These are phyloP conservation scores for Porogramme epimiltina DNA, from an alignment of 1,284 basidiomycete genomes.

Conservation along the genomic window DNA sequence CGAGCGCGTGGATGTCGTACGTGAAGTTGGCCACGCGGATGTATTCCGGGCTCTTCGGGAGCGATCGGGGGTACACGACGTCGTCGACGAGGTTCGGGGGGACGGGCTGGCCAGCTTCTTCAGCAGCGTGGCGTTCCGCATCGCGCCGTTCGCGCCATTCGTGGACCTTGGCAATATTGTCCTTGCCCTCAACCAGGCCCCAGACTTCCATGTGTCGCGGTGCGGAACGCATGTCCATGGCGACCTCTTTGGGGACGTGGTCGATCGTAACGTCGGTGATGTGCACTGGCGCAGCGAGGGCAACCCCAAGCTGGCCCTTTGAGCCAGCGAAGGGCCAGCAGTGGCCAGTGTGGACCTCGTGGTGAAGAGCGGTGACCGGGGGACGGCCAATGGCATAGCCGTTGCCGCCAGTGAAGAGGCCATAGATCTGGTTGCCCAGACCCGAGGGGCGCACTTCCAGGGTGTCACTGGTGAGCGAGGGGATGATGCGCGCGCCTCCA, in stretches of 20 bases:
- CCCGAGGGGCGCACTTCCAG: slow-evolving; percentile 62
- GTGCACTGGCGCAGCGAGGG: slow-evolving; percentile 67
- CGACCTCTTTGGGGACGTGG: slow-evolving; percentile 80
- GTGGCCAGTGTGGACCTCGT: slow-evolving; percentile 78
- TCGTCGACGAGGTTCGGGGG: slow-evolving; percentile 35
- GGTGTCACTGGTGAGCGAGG: slow-evolving; percentile 79
- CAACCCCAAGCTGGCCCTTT: slow-evolving; percentile 81
- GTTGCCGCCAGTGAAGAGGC: slow-evolving; percentile 58
- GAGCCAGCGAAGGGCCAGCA: slow-evolving; percentile 92
- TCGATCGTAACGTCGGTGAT: slow-evolving; percentile 86
- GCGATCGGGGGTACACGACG: slow-evolving; percentile 48
- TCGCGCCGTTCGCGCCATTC: slow-evolving; percentile 44
- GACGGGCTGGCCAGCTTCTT: slow-evolving; percentile 32
- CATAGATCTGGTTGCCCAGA: slow-evolving; percentile 45
- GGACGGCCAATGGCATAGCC: slow-evolving; percentile 73
- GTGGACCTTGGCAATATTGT: slow-evolving; percentile 64
- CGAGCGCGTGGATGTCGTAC: slow-evolving; percentile 73
- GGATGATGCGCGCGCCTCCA: slow-evolving; percentile 80
- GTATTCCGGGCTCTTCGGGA: slow-evolving; percentile 60
- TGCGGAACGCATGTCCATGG: slow-evolving; percentile 78
- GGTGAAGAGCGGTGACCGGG: slow-evolving; percentile 84
- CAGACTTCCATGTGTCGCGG: slow-evolving; percentile 89
- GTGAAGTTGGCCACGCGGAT: slow-evolving; percentile 78
- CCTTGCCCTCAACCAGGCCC: slow-evolving; percentile 79
- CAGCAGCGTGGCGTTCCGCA: slow-evolving; percentile 37